Conservation (phyloP, 495 filamentous ascomycete genomes). For the Articulospora tetracladia region DNA sequence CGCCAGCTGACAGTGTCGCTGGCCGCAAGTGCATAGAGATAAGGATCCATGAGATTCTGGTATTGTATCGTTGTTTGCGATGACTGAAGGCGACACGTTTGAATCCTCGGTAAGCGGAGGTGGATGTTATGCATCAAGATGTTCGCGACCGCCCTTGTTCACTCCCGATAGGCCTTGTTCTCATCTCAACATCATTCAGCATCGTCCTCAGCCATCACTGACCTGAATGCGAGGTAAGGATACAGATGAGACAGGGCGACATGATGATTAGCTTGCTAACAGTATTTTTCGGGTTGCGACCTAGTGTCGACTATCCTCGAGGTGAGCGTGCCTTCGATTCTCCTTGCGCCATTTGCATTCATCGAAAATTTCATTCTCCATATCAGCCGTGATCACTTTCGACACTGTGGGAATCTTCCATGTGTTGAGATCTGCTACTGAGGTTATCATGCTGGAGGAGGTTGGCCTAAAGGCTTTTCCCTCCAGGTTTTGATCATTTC, state of each 20-base stretch:
- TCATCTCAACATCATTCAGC: neutral
- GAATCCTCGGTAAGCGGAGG: no score
- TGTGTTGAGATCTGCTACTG: no score
- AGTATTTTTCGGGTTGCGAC: neutral
- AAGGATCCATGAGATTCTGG: neutral
- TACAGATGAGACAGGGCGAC: neutral
- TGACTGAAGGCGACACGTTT: no score
- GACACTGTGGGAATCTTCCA: no score
- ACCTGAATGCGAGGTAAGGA: neutral
- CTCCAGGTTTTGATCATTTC: neutral
- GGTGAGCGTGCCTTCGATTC: neutral
- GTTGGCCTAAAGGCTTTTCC: neutral
- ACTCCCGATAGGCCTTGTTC: neutral
- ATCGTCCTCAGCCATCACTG: neutral
- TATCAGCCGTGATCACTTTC: no score
- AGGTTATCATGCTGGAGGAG: neutral
- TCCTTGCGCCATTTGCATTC: neutral
- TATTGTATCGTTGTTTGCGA: neutral
- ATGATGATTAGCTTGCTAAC: neutral
- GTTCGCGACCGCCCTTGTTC: neutral
- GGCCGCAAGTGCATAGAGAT: no score
- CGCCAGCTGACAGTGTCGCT: no score
- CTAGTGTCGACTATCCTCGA: neutral
- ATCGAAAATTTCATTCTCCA: no score
- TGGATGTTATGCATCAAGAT: neutral